Conservation (phyloP, 164 flowering plant species). For the Akebia trifoliata region DNA sequence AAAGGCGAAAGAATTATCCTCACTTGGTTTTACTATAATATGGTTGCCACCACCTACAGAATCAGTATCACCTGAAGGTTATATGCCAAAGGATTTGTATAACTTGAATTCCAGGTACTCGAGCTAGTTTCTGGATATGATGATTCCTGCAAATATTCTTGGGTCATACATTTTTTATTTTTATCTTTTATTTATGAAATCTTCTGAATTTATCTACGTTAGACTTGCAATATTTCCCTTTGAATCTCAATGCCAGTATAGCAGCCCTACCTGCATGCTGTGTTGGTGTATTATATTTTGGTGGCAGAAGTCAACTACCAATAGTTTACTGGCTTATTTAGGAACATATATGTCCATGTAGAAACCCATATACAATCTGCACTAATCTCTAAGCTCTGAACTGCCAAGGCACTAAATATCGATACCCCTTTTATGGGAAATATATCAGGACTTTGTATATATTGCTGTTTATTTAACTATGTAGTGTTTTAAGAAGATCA, state of each 20-base stretch:
- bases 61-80: constrained; percentile 97
- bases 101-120: constrained; percentile 84
- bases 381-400: not conserved
- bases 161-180: not conserved
- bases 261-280: not conserved
- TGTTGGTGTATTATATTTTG: not conserved
- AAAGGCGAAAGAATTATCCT: constrained; percentile 61
- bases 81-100: constrained; percentile 94
- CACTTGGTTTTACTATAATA: constrained; percentile 78
- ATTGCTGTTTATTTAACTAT: too few species aligned
- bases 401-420: not conserved
- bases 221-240: not conserved
- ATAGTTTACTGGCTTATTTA: not conserved
- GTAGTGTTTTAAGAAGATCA: too few species aligned
- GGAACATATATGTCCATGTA: not conserved
- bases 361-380: not conserved
- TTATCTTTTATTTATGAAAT: not conserved
- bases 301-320: not conserved
- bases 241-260: not conserved
- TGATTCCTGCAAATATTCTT: not conserved
- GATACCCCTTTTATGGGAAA: too few species aligned
- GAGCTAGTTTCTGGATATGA: not conserved
- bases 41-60: constrained; percentile 99
- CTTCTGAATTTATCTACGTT: not conserved
- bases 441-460: too few species aligned